Evolutionary conservation across 768 basidiomycete species (phyloP).

Genomic region (Rhizopogon vulgaris): DNA sequence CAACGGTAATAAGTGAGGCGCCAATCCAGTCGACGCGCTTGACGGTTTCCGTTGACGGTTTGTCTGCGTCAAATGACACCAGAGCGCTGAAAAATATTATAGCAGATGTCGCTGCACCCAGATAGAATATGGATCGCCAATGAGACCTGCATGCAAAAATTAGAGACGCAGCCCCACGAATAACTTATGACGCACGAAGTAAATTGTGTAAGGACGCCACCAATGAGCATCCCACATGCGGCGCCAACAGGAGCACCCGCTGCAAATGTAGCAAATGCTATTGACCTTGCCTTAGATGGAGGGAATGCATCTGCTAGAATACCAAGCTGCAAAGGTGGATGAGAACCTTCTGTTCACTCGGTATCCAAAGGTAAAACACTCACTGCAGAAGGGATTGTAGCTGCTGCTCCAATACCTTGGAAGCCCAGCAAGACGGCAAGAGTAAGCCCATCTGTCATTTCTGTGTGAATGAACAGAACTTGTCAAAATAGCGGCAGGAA

Average conservation of each 20-base stretch:
- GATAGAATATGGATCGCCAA: constrained; percentile 67
- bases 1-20: constrained; percentile 55
- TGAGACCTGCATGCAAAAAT: constrained; percentile 21
- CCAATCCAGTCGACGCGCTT: constrained; percentile 77
- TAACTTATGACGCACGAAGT: constrained; percentile 22
- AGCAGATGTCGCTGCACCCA: constrained; percentile 51
- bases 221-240: constrained; percentile 61
- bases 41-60: constrained; percentile 30
- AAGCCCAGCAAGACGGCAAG: constrained; percentile 70
- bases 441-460: constrained; percentile 41
- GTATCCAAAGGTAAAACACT: constrained; percentile 9
- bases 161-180: neutral
- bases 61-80: constrained; percentile 56
- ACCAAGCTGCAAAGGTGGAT: constrained; percentile 46
- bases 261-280: constrained; percentile 78
- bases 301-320: constrained; percentile 80
- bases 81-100: constrained; percentile 47
- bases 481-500: neutral
- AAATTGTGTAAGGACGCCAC: constrained; percentile 63
- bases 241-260: constrained; percentile 83
- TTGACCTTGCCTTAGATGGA: constrained; percentile 55
- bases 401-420: constrained; percentile 75
- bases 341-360: neutral
- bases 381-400: constrained; percentile 69
- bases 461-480: neutral